Conservation (phyloP, 768 basidiomycete genomes). For the Lactarius sanguifluus region DNA sequence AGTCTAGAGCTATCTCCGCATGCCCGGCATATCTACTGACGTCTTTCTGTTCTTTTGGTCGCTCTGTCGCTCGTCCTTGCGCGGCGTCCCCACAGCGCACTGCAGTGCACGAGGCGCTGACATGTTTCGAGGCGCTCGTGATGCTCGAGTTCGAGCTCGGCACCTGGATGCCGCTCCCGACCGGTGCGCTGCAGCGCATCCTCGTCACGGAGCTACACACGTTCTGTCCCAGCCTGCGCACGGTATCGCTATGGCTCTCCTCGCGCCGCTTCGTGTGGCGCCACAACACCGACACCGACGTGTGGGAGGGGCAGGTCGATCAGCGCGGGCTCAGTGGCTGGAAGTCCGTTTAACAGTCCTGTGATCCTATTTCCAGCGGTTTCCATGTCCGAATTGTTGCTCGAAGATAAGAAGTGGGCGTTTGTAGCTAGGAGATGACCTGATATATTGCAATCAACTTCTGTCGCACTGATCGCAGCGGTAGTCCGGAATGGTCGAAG, state of each 20-base stretch:
- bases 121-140: constrained; percentile 38
- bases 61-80: neutral
- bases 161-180: constrained; percentile 38
- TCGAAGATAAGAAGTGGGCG: neutral
- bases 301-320: constrained; percentile 21
- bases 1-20: neutral
- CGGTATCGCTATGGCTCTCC: constrained; percentile 39
- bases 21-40: neutral
- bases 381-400: neutral
- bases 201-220: constrained; percentile 42
- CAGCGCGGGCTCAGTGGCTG: constrained; percentile 13
- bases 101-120: constrained; percentile 38
- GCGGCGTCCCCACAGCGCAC: constrained; percentile 32
- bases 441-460: neutral
- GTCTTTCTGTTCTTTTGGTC: neutral
- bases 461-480: neutral
- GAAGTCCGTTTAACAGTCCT: neutral
- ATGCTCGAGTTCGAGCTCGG: constrained; percentile 41
- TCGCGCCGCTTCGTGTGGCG: constrained; percentile 33
- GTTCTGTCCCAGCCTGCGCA: constrained; percentile 40
- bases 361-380: neutral
- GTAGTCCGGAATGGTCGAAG: neutral
- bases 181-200: constrained; percentile 37
- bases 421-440: neutral
- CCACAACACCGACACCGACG: constrained; percentile 27